Percentiles rank a stretch among this genome's conserved stretches.
phyloP scores from a whole-genome alignment of 139 green algal genomes.

The Chlamydomonas eustigma region DNA sequence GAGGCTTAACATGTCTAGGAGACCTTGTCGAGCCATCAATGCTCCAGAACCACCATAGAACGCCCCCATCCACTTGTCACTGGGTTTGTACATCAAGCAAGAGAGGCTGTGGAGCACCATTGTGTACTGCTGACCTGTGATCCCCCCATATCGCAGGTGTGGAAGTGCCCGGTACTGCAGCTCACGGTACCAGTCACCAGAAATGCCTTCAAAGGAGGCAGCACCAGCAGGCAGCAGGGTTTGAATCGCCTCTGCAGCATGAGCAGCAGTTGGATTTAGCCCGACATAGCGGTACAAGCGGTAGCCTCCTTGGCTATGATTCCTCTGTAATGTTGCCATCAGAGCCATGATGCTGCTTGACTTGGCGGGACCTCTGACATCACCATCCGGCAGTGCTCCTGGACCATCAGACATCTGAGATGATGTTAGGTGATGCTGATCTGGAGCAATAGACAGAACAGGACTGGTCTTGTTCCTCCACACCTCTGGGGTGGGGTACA shows the following conservation, averaged over 20 bases:
- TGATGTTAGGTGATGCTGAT: no score
- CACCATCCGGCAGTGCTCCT: not conserved
- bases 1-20: no score
- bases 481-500: slow-evolving; percentile 3
- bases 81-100: not conserved
- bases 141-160: not conserved
- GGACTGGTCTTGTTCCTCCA: no score
- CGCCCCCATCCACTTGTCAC: slow-evolving; percentile 3
- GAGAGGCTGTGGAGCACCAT: slow-evolving; percentile 8
- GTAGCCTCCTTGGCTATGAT: no score
- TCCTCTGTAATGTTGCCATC: no score
- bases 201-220: not conserved
- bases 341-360: no score
- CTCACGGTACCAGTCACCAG: not conserved
- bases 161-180: not conserved
- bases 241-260: not conserved
- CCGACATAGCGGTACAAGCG: not conserved
- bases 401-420: no score
- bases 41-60: not conserved
- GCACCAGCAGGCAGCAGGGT: not conserved
- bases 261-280: not conserved
- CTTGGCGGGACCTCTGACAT: no score
- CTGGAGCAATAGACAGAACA: no score
- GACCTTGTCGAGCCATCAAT: not conserved
- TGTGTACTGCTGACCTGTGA: not conserved